These are phyloP conservation scores for Tricholomella constricta DNA, from an alignment of 768 basidiomycete genomes.

Conservation along the genomic window DNA sequence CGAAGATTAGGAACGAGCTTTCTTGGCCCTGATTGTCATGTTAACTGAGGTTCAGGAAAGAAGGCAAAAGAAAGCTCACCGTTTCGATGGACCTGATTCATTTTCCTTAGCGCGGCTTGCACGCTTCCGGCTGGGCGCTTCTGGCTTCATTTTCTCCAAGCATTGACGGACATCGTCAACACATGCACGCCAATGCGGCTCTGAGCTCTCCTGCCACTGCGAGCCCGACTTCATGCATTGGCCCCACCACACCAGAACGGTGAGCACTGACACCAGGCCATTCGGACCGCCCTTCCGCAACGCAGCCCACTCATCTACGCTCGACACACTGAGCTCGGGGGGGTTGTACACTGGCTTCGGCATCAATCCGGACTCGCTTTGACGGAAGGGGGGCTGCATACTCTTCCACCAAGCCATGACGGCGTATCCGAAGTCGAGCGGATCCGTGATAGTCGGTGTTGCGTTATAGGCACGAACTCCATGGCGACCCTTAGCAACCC, in stretches of 20 bases:
- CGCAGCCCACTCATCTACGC: constrained; percentile 3
- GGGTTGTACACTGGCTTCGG: background rate
- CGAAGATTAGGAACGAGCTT: too few relatives aligned
- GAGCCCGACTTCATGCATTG: background rate
- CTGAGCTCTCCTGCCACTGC: background rate
- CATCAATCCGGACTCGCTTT: background rate
- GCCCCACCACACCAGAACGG: constrained; percentile 12
- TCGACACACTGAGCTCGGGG: background rate
- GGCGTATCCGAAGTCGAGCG: constrained; percentile 11
- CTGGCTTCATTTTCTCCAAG: background rate
- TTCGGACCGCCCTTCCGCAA: constrained; percentile 11
- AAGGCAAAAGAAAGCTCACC: background rate
- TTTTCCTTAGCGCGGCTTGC: background rate
- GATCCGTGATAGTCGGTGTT: constrained; percentile 5
- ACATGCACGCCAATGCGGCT: background rate
- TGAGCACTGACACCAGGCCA: constrained; percentile 9
- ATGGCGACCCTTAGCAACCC: background rate
- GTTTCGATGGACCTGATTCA: background rate
- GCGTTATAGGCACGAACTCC: constrained; percentile 1
- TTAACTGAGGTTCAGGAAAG: background rate
- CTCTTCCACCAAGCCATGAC: constrained; percentile 13
- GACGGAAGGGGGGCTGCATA: constrained; percentile 11
- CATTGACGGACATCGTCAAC: constrained; percentile 5
- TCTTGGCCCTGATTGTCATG: background rate
- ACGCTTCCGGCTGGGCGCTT: background rate